Percentiles rank a stretch among this genome's conserved stretches.
These are phyloP conservation scores for Yamadazyma oceani DNA, from an alignment of 1,139 yeast genomes.

Conservation along the genomic window DNA sequence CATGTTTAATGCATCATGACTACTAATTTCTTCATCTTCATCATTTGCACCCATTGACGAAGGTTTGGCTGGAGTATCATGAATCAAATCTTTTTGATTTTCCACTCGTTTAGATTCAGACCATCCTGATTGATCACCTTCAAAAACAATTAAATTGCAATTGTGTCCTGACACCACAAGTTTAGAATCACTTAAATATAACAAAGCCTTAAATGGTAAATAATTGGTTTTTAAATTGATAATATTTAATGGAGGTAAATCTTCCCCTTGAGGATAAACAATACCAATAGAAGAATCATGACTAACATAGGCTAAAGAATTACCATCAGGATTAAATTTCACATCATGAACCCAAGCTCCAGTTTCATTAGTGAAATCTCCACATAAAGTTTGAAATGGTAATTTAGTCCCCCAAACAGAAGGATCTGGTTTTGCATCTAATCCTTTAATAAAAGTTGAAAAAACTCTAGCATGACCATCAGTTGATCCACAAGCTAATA, in stretches of 20 bases:
- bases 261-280: slow-evolving; percentile 76
- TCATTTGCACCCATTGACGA: slow-evolving; percentile 42
- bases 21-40: slow-evolving; percentile 61
- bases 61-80: slow-evolving; percentile 30
- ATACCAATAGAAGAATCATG: slow-evolving; percentile 78
- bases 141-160: slow-evolving; percentile 84
- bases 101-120: slow-evolving; percentile 63
- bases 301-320: slow-evolving; percentile 73
- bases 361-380: slow-evolving; percentile 73
- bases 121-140: slow-evolving; percentile 74
- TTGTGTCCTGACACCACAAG: slow-evolving; percentile 90
- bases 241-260: slow-evolving; percentile 46
- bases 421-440: slow-evolving; percentile 81
- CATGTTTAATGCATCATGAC: slow-evolving; percentile 88
- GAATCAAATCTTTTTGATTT: slow-evolving; percentile 43
- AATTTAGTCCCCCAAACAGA: slow-evolving; percentile 92
- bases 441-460: slow-evolving; percentile 87
- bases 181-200: slow-evolving; percentile 65
- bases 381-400: slow-evolving; percentile 93
- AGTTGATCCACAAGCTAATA: slow-evolving; percentile 88
- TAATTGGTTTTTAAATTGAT: slow-evolving; percentile 62
- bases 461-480: slow-evolving; percentile 95
- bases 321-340: slow-evolving; percentile 77
- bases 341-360: slow-evolving; percentile 96
- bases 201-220: slow-evolving; percentile 77